These are phyloP conservation scores for Flaveria floridana DNA, from an alignment of 140 eudicot genomes.

Conservation along the genomic window DNA sequence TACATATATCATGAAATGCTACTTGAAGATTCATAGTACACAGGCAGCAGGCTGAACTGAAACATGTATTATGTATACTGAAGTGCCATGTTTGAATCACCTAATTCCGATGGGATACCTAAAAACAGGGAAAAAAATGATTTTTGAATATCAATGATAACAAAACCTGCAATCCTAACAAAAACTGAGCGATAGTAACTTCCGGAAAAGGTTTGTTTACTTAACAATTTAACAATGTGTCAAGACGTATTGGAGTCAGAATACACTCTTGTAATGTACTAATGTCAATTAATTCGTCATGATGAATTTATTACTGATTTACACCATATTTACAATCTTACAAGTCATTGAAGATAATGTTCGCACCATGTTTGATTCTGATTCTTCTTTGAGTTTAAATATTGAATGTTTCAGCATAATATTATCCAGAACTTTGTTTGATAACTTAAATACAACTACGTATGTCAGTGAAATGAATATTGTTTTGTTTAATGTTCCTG, in stretches of 20 bases:
- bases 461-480: neutral
- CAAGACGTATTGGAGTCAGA: neutral
- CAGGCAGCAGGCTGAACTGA: neutral
- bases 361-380: neutral
- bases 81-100: neutral
- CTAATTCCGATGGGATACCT: neutral
- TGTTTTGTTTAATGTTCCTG: neutral
- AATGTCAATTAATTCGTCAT: neutral
- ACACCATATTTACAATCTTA: neutral
- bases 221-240: neutral
- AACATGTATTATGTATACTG: neutral
- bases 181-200: neutral
- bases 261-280: neutral
- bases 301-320: constrained; percentile 1
- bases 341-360: neutral
- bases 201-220: neutral
- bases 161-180: constrained; percentile 1
- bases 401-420: neutral
- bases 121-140: no score
- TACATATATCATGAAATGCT: neutral
- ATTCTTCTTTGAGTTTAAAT: neutral
- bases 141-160: constrained; percentile 1
- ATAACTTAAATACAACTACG: neutral
- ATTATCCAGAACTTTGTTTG: neutral
- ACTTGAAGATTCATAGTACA: neutral